Evolutionary conservation across 164 flowering plant species (phyloP).

Genomic region (Nymphaea thermarum): DNA sequence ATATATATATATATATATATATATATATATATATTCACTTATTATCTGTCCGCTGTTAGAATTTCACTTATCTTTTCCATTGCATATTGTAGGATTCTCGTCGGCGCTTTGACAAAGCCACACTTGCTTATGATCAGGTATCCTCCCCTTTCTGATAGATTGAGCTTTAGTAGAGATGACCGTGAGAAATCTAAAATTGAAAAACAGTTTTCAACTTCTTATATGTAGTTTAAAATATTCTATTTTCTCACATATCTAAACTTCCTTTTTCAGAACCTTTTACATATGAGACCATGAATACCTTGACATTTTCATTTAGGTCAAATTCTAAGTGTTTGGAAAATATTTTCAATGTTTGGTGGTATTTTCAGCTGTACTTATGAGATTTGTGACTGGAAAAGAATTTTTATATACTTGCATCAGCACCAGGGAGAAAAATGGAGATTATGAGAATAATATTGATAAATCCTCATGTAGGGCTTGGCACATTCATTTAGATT

Average conservation of each 20-base stretch:
- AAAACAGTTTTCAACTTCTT: not conserved
- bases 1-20: no score
- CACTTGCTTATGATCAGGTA: conserved; percentile 83
- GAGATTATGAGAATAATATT: no score
- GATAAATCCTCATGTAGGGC: no score
- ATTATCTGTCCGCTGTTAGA: not conserved
- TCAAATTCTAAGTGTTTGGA: no score
- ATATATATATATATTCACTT: no score
- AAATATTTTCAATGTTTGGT: no score
- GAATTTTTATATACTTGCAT: no score
- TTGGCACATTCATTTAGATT: no score
- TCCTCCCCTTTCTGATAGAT: not conserved
- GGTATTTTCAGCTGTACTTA: no score
- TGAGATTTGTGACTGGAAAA: no score
- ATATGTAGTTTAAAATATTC: not conserved
- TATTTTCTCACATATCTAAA: not conserved
- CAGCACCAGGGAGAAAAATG: no score
- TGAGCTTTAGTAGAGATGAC: not conserved
- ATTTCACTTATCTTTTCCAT: not conserved
- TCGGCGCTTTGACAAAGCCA: conserved; percentile 68
- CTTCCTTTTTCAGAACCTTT: not conserved
- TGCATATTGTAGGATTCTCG: conserved; percentile 66
- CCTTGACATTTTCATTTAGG: no score
- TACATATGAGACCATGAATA: not conserved
- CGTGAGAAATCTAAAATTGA: not conserved